Conservation (phyloP, 306 rosid genomes). For the Quercus bicolor region DNA sequence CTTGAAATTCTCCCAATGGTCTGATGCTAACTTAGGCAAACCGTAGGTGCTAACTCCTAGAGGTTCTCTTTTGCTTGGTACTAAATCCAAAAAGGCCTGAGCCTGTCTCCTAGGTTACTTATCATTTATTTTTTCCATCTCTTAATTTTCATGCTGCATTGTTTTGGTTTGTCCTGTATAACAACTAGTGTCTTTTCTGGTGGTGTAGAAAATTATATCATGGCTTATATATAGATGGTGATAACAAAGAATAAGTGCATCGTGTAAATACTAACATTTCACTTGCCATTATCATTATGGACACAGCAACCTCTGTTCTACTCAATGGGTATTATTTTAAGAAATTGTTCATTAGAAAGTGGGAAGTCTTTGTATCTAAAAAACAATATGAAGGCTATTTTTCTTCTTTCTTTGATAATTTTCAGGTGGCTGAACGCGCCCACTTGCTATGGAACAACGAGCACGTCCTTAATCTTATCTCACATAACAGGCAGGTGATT, state of each 20-base stretch:
- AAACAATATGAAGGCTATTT: background rate
- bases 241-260: background rate
- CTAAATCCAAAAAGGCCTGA: too few species aligned
- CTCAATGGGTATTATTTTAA: background rate
- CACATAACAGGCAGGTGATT: slow-evolving; percentile 78
- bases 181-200: background rate
- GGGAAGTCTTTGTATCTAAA: background rate
- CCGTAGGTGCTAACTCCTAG: too few species aligned
- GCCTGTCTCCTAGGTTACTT: too few species aligned
- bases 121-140: too few species aligned
- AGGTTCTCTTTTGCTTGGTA: too few species aligned
- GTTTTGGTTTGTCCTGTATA: too few species aligned
- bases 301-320: background rate
- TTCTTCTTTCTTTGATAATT: background rate
- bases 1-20: too few species aligned
- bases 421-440: slow-evolving; percentile 92
- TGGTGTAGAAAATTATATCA: background rate
- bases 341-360: background rate
- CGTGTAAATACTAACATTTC: background rate
- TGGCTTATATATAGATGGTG: background rate
- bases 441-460: slow-evolving; percentile 97
- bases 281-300: background rate
- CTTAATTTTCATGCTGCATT: too few species aligned
- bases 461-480: slow-evolving; percentile 68
- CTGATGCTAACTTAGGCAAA: too few species aligned